Percentiles rank a stretch among this genome's conserved stretches.
Conservation (phyloP, 2,329 filamentous ascomycete genomes). For the Diaporthe vexans region DNA sequence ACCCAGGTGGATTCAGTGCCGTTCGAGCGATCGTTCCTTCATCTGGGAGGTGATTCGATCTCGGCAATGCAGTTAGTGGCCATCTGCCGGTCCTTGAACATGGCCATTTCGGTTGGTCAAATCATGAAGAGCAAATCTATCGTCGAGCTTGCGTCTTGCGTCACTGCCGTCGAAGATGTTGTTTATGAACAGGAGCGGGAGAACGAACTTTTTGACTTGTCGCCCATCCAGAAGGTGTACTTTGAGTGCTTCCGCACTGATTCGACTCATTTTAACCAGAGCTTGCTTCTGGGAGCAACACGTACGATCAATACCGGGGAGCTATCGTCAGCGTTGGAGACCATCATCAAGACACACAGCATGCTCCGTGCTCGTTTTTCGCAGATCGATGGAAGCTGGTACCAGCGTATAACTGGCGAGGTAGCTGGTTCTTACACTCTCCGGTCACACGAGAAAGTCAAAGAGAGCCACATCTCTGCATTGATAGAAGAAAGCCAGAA, state of each 20-base stretch:
- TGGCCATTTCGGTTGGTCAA: constrained; percentile 4
- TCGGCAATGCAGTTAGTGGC: constrained; percentile 59
- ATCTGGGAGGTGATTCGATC: constrained; percentile 72
- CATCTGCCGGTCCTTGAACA: constrained; percentile 13
- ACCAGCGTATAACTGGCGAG: constrained; percentile 1
- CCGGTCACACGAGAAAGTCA: neutral
- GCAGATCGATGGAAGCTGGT: neutral
- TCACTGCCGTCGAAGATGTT: constrained; percentile 9
- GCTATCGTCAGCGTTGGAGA: neutral
- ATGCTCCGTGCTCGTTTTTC: constrained; percentile 15
- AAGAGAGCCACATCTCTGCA: neutral
- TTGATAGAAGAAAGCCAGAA: constrained; percentile 6
- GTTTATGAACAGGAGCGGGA: constrained; percentile 19
- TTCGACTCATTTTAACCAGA: constrained; percentile 18
- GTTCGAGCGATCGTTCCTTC: constrained; percentile 71
- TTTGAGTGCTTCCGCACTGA: neutral
- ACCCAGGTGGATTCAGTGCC: constrained; percentile 50
- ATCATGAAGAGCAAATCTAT: constrained; percentile 25
- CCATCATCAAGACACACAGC: constrained; percentile 6
- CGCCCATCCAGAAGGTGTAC: constrained; percentile 11
- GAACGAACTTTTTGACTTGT: constrained; percentile 3
- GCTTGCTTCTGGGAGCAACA: neutral
- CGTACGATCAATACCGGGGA: neutral
- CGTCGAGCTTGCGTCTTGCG: constrained; percentile 9
- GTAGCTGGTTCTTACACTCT: neutral